Percentiles rank a stretch among this genome's conserved stretches.
These are phyloP conservation scores for Collybia sp. DNA, from an alignment of 768 basidiomycete species.

Conservation along the genomic window DNA sequence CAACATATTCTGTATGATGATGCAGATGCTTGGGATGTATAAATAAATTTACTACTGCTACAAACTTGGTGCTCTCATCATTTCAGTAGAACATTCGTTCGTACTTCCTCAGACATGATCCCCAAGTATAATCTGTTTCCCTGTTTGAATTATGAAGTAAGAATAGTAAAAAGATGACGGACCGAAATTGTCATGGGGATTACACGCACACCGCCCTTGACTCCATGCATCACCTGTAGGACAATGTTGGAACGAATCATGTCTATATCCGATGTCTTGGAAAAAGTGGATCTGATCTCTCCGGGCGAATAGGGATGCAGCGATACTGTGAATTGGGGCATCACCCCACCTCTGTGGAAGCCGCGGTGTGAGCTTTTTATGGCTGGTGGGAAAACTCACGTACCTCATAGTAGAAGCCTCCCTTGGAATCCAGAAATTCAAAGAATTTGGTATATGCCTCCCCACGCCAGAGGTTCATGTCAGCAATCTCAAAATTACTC, in stretches of 20 bases:
- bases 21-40: not conserved
- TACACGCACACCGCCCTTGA: constrained; percentile 66
- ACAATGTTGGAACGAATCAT: constrained; percentile 79
- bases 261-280: constrained; percentile 78
- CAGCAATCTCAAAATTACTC: constrained; percentile 92
- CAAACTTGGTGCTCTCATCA: too few relatives aligned
- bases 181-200: constrained; percentile 70
- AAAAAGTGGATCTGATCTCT: constrained; percentile 82
- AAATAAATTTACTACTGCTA: not conserved
- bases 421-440: constrained; percentile 71
- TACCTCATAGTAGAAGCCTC: constrained; percentile 92
- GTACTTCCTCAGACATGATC: not conserved
- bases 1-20: too few relatives aligned
- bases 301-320: constrained; percentile 68
- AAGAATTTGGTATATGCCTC: constrained; percentile 86
- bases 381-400: constrained; percentile 6
- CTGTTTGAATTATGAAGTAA: too few relatives aligned
- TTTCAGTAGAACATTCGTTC: too few relatives aligned
- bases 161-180: constrained; percentile 12
- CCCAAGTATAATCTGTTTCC: too few relatives aligned
- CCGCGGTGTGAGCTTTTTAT: not conserved
- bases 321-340: constrained; percentile 74
- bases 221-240: constrained; percentile 51
- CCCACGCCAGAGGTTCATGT: constrained; percentile 84
- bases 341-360: constrained; percentile 72